A percentile compares a stretch with the other conserved stretches of the same genome.
phyloP scores from a whole-genome alignment of 495 filamentous ascomycete species.

The Staphylotrichum longicolle region DNA sequence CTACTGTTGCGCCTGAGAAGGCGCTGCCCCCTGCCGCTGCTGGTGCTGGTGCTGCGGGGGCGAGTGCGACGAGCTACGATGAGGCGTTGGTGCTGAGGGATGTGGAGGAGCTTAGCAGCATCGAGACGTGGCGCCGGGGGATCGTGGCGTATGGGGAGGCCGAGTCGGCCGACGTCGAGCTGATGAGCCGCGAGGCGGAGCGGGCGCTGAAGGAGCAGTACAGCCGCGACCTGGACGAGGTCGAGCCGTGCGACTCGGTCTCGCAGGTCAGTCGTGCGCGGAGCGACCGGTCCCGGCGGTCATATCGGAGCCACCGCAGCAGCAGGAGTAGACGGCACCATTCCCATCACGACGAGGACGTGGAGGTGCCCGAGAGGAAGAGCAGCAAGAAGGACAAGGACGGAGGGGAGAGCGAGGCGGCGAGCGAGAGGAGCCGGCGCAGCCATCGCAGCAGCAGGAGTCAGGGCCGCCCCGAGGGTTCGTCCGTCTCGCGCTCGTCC shows the following conservation, averaged over 20 bases:
- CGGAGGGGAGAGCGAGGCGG: slow-evolving; percentile 10
- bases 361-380: slow-evolving; percentile 30
- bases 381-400: slow-evolving; percentile 26
- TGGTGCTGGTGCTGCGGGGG: background rate
- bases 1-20: background rate
- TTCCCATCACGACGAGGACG: slow-evolving; percentile 29
- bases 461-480: slow-evolving; percentile 7
- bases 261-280: slow-evolving; percentile 25
- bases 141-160: slow-evolving; percentile 59
- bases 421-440: slow-evolving; percentile 20
- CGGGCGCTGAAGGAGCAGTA: slow-evolving; percentile 48
- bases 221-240: slow-evolving; percentile 20
- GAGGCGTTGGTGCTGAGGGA: slow-evolving; percentile 50
- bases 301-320: slow-evolving; percentile 28
- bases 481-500: slow-evolving; percentile 19
- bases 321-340: slow-evolving; percentile 33
- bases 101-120: slow-evolving; percentile 55
- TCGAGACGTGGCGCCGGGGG: slow-evolving; percentile 83
- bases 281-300: slow-evolving; percentile 23
- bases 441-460: slow-evolving; percentile 14
- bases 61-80: slow-evolving; percentile 35
- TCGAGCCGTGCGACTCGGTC: slow-evolving; percentile 34
- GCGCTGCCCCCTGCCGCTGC: background rate
- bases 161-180: slow-evolving; percentile 78
- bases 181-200: slow-evolving; percentile 76